phyloP scores from a whole-genome alignment of 108 stramenopile species.

The Parietichytrium sp. region DNA sequence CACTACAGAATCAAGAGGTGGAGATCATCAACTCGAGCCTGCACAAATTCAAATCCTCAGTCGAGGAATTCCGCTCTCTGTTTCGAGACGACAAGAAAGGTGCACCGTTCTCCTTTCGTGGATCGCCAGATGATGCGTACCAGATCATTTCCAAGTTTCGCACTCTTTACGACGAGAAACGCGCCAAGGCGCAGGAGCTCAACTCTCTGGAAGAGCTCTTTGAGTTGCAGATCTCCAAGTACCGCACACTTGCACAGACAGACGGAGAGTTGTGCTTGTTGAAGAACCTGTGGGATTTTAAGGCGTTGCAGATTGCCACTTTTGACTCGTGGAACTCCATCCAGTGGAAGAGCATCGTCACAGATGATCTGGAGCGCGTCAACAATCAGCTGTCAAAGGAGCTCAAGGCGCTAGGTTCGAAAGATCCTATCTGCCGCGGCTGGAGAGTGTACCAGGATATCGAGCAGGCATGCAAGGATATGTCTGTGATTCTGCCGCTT shows the following conservation, averaged over 20 bases:
- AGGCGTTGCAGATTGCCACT: slow-evolving; percentile 60
- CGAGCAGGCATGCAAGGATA: slow-evolving; percentile 74
- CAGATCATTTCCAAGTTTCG: slow-evolving; percentile 64
- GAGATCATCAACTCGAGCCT: slow-evolving; percentile 54
- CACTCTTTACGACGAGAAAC: slow-evolving; percentile 58
- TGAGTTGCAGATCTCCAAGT: slow-evolving; percentile 72
- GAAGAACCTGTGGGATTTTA: slow-evolving; percentile 75
- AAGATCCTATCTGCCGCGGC: slow-evolving; percentile 68
- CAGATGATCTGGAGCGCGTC: slow-evolving; percentile 72
- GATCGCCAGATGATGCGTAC: slow-evolving; percentile 68
- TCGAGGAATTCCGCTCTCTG: slow-evolving; percentile 72
- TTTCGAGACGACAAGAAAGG: slow-evolving; percentile 72
- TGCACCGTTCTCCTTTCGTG: slow-evolving; percentile 76
- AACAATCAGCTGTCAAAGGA: slow-evolving; percentile 65
- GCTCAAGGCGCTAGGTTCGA: slow-evolving; percentile 69
- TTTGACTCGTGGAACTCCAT: slow-evolving; percentile 66
- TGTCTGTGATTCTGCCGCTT: slow-evolving; percentile 75
- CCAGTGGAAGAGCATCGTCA: slow-evolving; percentile 71
- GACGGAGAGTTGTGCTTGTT: slow-evolving; percentile 70
- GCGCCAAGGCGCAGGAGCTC: slow-evolving; percentile 62
- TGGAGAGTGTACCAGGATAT: slow-evolving; percentile 80
- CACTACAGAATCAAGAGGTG: slow-evolving; percentile 79
- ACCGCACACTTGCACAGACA: slow-evolving; percentile 75
- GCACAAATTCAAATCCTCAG: slow-evolving; percentile 54
- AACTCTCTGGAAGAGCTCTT: slow-evolving; percentile 80